Base-by-base conservation (phyloP, 768 basidiomycete genomes). In the Tephrocybe rancida region DNA sequence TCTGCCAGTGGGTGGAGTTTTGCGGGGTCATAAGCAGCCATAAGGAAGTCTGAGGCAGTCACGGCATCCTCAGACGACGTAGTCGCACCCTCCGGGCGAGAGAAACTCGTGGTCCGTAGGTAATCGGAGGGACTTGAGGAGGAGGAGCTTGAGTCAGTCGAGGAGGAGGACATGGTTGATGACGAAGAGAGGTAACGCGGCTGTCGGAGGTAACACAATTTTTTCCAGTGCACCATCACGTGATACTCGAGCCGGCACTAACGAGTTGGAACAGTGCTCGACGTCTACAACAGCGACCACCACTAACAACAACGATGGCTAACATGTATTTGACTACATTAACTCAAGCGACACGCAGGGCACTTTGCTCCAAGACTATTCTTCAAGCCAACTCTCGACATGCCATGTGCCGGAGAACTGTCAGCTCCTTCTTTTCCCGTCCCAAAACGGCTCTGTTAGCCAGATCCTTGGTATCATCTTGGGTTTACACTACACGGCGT, bases 1-100 rank as follows among this genome's bases (percentile, higher is more conserved):
- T 87, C 87, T 41, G 97, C 95, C 64, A 99, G 78, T 51, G 97
- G 97, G 69, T 99, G 97, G 50, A 99, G 80, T 74, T 85, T 87
- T 47, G 92, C 82, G 49, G 95, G 92, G 77, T 98, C 95, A 74
- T 92, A 95, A 10, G 88, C 83, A 60, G 86, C 86, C 73, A 85
- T 78, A 61, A 98, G 88, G 61, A 98, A 77, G 78, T 95, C 92
- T 52, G 86, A 84, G 42, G 95, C 93, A 48, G 91, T 91, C 53
- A 89, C 84, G 48, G 84, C 80, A 67, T 78, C 76, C 52, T 82
- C 83, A 52, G 76, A 71, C 38, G 77, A 62, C 45, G 73, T 56
- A 21, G 77, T 18, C 16, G 62, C 61, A 38, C 72, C 64, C 19
- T 73, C 73, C 44, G 77, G 60, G 42, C 73, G 70, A 44, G 82